Conservation (phyloP, 148 eudicot genomes). For the Amaranthus palmeri region DNA sequence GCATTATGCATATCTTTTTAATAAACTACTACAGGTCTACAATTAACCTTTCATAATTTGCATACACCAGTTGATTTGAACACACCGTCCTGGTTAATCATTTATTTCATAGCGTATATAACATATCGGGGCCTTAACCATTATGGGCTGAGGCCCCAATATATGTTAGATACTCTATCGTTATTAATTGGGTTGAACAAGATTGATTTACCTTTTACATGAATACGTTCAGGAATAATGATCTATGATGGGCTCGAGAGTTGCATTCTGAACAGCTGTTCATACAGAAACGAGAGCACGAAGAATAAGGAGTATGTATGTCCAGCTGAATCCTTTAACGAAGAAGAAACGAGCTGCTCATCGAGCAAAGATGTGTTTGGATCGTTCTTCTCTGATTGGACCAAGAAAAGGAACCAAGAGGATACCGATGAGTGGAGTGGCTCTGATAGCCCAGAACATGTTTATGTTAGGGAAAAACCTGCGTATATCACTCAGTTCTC, state of each 20-base stretch:
- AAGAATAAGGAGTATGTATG: conserved; percentile 45
- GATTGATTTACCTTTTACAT: no score
- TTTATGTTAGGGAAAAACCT: conserved; percentile 38
- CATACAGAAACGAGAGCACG: conserved; percentile 43
- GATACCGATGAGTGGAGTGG: conserved; percentile 50
- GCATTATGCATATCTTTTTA: no score
- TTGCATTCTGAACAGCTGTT: conserved; percentile 54
- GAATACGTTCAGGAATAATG: conserved; percentile 53
- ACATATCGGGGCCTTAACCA: no score
- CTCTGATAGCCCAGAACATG: conserved; percentile 44
- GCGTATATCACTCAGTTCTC: conserved; percentile 33
- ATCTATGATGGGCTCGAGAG: conserved; percentile 89
- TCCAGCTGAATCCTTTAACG: conserved; percentile 45
- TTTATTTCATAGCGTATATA: no score
- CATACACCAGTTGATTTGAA: no score
- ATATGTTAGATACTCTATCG: no score
- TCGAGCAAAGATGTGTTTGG: conserved; percentile 64
- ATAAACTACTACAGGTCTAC: no score
- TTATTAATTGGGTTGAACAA: no score
- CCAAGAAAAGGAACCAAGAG: conserved; percentile 43
- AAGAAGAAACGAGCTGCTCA: conserved; percentile 69
- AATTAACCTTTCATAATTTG: no score
- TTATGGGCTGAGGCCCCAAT: no score
- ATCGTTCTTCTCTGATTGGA: conserved; percentile 60
- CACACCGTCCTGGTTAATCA: no score